Base-by-base conservation (phyloP, 2,329 filamentous ascomycete genomes). In the Paecilomyces formosus region DNA sequence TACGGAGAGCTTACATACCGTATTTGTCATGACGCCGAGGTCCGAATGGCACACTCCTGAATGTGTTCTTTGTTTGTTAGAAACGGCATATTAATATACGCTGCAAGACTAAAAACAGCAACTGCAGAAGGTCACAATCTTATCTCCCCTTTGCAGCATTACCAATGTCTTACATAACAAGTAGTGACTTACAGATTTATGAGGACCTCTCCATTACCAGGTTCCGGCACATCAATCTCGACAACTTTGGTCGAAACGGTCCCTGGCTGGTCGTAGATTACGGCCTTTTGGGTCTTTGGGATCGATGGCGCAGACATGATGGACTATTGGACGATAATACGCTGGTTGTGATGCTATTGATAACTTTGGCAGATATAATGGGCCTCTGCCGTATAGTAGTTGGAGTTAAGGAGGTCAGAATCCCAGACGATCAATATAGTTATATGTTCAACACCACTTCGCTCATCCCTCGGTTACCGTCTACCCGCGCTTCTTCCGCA, bases 11-110 rank as follows among this genome's bases (percentile, higher is more conserved):
- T 55, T 54, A 55, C 63, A 26, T 64, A 74, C 70, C 21, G 66
- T 68, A 60, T 80, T 80, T 22, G 76, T 77, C 80, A 82, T 83
- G 52, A 85, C 72, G 54, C 80, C 83, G 61, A 84, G 74, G 66
- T 88, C 85, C 1, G 80, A 84, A 68, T 88, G 85, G 71, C 85
- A 88, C 53, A 88, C 85, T 55, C 85, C 85, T 0, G 82, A 83
- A 66, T 87, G 85, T 3, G 85, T 83, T 39, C 80, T 81, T 58
- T 26, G 55, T 2, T 5, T 22, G 35, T 57, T 33, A 58, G 61
- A 62, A 26, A 52, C 15, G 5, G 31, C n/a, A 51, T 55, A 33
- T 49, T 24, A 4, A 30, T 24, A 13, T 18, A 31, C 12, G 9
- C 3, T 13, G 26, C 8, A 13, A 52, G 22, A 26, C 5, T 26